phyloP scores from a whole-genome alignment of 1,139 yeast species.

The Blastobotrys aristatus region DNA sequence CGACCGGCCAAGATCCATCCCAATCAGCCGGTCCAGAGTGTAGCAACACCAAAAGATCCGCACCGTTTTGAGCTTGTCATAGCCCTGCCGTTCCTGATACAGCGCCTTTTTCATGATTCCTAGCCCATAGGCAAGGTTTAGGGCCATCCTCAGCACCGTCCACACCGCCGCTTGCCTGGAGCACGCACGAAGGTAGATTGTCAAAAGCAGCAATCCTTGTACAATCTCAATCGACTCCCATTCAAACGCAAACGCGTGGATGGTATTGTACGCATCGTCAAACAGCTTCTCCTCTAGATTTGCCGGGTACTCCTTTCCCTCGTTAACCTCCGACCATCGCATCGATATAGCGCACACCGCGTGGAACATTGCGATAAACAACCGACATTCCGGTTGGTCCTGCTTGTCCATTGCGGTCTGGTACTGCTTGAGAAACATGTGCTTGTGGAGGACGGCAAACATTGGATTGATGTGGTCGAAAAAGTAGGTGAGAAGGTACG shows the following conservation, averaged over 20 bases:
- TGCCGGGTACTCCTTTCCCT: constrained; percentile 28
- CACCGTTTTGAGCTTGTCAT: constrained; percentile 48
- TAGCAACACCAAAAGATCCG: constrained; percentile 57
- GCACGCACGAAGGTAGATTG: constrained; percentile 50
- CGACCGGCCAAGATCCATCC: constrained; percentile 51
- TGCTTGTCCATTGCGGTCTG: constrained; percentile 35
- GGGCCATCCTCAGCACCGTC: constrained; percentile 51
- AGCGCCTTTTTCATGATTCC: constrained; percentile 40
- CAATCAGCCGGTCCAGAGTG: constrained; percentile 51
- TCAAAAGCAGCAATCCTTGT: constrained; percentile 56
- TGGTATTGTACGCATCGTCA: constrained; percentile 45
- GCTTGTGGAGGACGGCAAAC: constrained; percentile 50
- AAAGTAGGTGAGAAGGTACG: constrained; percentile 40
- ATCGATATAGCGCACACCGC: constrained; percentile 49
- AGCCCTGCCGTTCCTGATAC: constrained; percentile 26
- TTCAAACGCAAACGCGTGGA: constrained; percentile 51
- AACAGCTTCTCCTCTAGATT: constrained; percentile 52
- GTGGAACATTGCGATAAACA: constrained; percentile 51
- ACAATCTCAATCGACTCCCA: constrained; percentile 65
- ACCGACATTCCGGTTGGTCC: constrained; percentile 30
- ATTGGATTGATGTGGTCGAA: constrained; percentile 51
- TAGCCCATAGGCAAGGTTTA: constrained; percentile 53
- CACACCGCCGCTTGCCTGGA: constrained; percentile 56
- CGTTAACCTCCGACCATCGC: constrained; percentile 48
- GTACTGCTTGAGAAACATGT: constrained; percentile 49